These are phyloP conservation scores for Citrus maxima DNA, from an alignment of 345 rosid genomes.

Conservation along the genomic window DNA sequence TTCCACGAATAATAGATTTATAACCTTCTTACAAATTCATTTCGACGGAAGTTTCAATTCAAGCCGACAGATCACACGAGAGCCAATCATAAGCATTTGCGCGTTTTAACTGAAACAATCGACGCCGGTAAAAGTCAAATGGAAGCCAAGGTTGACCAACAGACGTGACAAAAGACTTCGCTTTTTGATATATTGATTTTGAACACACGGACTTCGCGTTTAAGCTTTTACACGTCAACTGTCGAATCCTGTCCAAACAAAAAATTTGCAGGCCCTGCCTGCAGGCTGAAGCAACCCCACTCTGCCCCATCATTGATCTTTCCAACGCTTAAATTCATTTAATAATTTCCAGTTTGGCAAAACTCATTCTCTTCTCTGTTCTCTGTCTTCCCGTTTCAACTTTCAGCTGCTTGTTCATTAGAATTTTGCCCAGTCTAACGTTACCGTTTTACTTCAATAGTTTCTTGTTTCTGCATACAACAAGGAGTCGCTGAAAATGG, in stretches of 20 bases:
- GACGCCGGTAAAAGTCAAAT: neutral
- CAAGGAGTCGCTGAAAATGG: conserved; percentile 32
- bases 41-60: neutral
- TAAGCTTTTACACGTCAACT: neutral
- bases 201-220: neutral
- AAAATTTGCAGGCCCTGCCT: neutral
- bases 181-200: neutral
- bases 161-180: too few species aligned
- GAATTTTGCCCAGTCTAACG: neutral
- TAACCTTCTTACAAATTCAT: neutral
- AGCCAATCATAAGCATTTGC: neutral
- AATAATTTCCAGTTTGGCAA: neutral
- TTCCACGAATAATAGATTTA: too few species aligned
- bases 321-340: neutral
- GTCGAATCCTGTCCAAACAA: neutral
- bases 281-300: neutral
- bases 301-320: neutral
- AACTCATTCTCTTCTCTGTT: too few species aligned
- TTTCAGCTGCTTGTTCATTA: neutral
- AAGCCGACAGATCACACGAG: neutral
- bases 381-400: neutral
- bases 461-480: neutral
- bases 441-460: neutral
- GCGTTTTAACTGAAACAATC: neutral
- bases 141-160: neutral